Percentiles rank a stretch among this genome's conserved stretches.
Evolutionary conservation across 2,329 filamentous ascomycete genomes (phyloP).

Genomic region (Hymenoscyphus infarciens): DNA sequence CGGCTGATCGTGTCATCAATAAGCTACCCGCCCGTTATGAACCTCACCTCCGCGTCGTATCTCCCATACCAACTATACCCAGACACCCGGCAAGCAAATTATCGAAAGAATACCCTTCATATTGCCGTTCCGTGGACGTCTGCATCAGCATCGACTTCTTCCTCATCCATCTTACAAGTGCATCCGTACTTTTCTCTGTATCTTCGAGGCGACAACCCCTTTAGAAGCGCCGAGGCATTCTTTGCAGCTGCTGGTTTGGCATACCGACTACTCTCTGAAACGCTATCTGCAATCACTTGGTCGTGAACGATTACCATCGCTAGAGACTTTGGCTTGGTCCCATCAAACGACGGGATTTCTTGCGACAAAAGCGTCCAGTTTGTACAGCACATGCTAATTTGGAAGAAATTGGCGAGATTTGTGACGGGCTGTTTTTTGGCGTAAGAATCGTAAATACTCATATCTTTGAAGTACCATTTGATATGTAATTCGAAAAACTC

Average conservation of each 20-base stretch:
- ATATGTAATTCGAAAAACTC: constrained; percentile 75
- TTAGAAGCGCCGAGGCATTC: constrained; percentile 49
- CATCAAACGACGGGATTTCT: constrained; percentile 40
- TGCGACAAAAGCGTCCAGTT: constrained; percentile 48
- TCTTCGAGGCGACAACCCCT: constrained; percentile 46
- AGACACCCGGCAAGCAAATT: background rate
- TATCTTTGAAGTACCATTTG: constrained; percentile 76
- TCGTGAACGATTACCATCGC: constrained; percentile 76
- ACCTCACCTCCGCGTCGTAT: background rate
- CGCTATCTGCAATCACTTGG: constrained; percentile 58
- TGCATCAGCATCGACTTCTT: constrained; percentile 16
- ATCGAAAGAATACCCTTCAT: constrained; percentile 3
- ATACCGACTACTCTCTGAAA: constrained; percentile 63
- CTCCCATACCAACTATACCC: background rate
- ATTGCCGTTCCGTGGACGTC: constrained; percentile 19
- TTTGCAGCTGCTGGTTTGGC: constrained; percentile 68
- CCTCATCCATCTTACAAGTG: constrained; percentile 46
- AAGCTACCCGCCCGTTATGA: background rate
- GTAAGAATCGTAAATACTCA: constrained; percentile 82
- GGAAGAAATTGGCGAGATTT: constrained; percentile 61
- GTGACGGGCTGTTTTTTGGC: constrained; percentile 85
- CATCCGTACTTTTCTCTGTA: constrained; percentile 63
- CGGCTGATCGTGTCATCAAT: constrained; percentile 4
- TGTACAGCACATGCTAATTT: constrained; percentile 61
- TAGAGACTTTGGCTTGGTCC: constrained; percentile 51